Percentiles rank a stretch among this genome's conserved stretches.
phyloP scores from a whole-genome alignment of 75 land plant species.

The Selaginella tamariscina region DNA sequence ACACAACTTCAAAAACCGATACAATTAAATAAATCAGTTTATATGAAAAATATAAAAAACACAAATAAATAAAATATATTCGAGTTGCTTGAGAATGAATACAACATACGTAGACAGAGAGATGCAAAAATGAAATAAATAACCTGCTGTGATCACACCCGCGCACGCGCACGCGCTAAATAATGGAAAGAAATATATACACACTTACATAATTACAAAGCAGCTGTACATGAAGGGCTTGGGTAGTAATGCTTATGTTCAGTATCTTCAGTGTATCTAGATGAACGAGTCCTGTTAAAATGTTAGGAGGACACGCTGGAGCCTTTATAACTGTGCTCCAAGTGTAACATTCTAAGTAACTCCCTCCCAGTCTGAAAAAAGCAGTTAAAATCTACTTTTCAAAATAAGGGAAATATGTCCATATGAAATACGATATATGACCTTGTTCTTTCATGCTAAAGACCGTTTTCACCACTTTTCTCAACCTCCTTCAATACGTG shows the following conservation, averaged over 20 bases:
- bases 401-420: background rate
- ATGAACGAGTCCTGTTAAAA: background rate
- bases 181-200: too few relatives aligned
- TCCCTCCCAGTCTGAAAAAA: background rate
- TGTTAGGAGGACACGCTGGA: background rate
- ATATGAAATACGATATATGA: conserved; percentile 8
- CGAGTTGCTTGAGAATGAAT: too few relatives aligned
- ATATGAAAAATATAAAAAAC: too few relatives aligned
- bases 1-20: too few relatives aligned
- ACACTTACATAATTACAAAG: too few relatives aligned
- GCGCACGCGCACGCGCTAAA: too few relatives aligned
- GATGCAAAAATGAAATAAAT: too few relatives aligned
- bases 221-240: background rate
- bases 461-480: conserved; percentile 28
- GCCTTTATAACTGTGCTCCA: background rate
- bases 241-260: background rate
- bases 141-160: too few relatives aligned
- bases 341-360: background rate
- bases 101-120: too few relatives aligned
- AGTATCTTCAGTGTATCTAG: background rate
- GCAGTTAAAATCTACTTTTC: background rate
- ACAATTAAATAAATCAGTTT: too few relatives aligned
- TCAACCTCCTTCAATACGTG: background rate
- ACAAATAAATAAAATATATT: too few relatives aligned
- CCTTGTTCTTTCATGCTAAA: conserved; percentile 73